These are phyloP conservation scores for Cornus kousa DNA, from an alignment of 148 eudicot species.

Conservation along the genomic window DNA sequence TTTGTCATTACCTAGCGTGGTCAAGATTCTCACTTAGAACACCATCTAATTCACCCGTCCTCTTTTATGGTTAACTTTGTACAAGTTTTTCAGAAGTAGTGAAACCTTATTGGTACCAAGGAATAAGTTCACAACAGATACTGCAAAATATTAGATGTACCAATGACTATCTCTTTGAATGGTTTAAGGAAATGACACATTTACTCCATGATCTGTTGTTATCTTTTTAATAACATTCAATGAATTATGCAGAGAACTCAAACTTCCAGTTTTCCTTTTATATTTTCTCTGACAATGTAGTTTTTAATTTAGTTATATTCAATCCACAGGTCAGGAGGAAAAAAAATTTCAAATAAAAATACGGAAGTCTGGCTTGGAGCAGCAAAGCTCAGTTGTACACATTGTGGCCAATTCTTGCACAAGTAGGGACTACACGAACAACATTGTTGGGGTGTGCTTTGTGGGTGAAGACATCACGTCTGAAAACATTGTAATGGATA, in stretches of 20 bases:
- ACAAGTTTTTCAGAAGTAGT: not conserved
- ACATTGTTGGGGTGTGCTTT: conserved; percentile 40
- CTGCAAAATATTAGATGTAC: too few species aligned
- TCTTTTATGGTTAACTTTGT: not conserved
- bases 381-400: conserved; percentile 16
- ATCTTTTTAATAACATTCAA: too few species aligned
- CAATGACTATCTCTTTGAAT: too few species aligned
- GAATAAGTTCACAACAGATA: not conserved
- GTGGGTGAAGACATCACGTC: conserved; percentile 44
- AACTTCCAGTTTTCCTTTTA: not conserved
- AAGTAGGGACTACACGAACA: conserved; percentile 29
- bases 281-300: not conserved
- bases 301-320: not conserved
- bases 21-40: not conserved
- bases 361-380: conserved; percentile 11
- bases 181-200: too few species aligned
- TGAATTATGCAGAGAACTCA: too few species aligned
- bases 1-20: too few species aligned
- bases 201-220: not conserved
- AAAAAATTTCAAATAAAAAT: conserved; percentile 36
- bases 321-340: conserved; percentile 34
- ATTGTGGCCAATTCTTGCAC: conserved; percentile 35
- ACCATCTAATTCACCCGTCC: not conserved
- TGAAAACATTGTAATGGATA: conserved; percentile 33
- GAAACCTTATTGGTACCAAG: not conserved